Conservation (phyloP, 2,329 filamentous ascomycete genomes). For the Sphaerulina musiva region DNA sequence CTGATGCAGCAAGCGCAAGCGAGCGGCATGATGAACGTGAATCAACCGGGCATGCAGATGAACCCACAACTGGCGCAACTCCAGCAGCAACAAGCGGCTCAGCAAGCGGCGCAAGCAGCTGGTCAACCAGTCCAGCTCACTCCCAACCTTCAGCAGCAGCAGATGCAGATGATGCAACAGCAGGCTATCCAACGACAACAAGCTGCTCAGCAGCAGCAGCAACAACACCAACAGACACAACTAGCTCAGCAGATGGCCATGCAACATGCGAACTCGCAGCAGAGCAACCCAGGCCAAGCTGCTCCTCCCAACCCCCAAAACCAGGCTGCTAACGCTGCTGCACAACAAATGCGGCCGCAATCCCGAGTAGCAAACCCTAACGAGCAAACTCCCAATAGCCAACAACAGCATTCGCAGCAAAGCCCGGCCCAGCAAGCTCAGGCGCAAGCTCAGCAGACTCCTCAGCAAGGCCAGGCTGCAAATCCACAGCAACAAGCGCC, state of each 20-base stretch:
- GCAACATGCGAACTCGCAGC: conserved; percentile 46
- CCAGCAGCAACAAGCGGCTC: conserved; percentile 34
- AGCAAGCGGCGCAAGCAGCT: conserved; percentile 30
- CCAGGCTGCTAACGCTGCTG: conserved; percentile 28
- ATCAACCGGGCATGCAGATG: conserved; percentile 28
- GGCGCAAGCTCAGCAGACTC: conserved; percentile 35
- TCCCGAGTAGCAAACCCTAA: conserved; percentile 34
- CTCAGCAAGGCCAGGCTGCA: conserved; percentile 37
- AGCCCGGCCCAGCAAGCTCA: conserved; percentile 32
- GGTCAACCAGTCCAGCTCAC: conserved; percentile 21
- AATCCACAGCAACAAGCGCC: conserved; percentile 41
- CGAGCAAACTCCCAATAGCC: conserved; percentile 28
- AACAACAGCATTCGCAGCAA: conserved; percentile 26
- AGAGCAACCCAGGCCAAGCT: conserved; percentile 44
- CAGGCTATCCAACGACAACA: conserved; percentile 36
- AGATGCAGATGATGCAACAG: conserved; percentile 38
- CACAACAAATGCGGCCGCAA: conserved; percentile 37
- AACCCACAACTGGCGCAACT: conserved; percentile 34
- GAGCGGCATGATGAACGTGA: conserved; percentile 23
- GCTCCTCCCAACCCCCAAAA: conserved; percentile 37
- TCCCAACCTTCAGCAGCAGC: conserved; percentile 33
- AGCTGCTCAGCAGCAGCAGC: conserved; percentile 14
- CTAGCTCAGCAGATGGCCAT: conserved; percentile 38
- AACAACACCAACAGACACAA: conserved; percentile 36
- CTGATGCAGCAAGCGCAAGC: conserved; percentile 37